Evolutionary conservation across 768 basidiomycete genomes (phyloP).

Genomic region (Mycena galopus): DNA sequence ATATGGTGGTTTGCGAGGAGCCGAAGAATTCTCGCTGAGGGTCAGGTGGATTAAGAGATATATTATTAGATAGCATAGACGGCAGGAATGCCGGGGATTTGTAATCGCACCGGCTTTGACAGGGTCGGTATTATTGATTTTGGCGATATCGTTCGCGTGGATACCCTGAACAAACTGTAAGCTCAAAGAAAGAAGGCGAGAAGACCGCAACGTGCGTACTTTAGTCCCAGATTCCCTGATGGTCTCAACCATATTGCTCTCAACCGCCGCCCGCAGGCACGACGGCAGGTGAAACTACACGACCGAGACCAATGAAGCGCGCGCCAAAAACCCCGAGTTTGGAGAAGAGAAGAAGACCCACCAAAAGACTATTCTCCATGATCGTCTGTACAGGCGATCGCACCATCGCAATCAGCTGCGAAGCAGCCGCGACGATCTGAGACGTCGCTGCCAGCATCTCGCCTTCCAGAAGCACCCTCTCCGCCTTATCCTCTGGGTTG

Average conservation of each 20-base stretch:
- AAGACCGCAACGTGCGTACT: conserved; percentile 29
- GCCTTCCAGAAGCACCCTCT: conserved; percentile 13
- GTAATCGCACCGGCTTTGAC: conserved; percentile 49
- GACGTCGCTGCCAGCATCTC: conserved; percentile 26
- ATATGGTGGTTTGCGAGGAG: conserved; percentile 50
- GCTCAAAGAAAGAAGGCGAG: not conserved
- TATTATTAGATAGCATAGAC: too few species aligned
- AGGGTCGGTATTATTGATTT: conserved; percentile 46
- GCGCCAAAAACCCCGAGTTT: too few species aligned
- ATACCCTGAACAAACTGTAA: conserved; percentile 43
- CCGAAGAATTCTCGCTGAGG: conserved; percentile 47
- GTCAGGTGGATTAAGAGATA: not conserved
- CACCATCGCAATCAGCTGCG: conserved; percentile 41
- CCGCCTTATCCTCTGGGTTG: not conserved
- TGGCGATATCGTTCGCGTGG: conserved; percentile 54
- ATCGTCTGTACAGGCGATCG: conserved; percentile 35
- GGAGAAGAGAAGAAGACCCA: not conserved
- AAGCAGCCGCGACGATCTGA: conserved; percentile 39
- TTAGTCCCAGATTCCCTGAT: conserved; percentile 49
- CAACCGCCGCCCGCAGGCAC: conserved; percentile 33
- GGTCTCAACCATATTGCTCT: conserved; percentile 44
- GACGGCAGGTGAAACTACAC: conserved; percentile 21
- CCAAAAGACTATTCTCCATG: conserved; percentile 24
- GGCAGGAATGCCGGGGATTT: not conserved
- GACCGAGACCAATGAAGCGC: not conserved